phyloP scores from a whole-genome alignment of 768 basidiomycete species.

The Kwoniella dendrophila region DNA sequence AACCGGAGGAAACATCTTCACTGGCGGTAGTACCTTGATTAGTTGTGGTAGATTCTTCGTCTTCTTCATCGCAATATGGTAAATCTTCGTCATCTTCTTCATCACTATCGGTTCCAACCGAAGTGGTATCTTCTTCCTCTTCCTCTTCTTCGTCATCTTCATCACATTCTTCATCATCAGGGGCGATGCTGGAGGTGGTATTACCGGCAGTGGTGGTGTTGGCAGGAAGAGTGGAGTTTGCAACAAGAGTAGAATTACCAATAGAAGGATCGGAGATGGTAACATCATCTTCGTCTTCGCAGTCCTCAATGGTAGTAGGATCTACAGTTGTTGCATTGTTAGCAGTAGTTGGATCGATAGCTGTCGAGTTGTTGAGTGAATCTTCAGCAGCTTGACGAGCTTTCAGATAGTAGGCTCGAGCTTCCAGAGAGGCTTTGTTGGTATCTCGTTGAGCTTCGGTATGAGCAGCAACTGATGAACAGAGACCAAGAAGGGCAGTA shows the following conservation, averaged over 20 bases:
- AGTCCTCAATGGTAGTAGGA: neutral
- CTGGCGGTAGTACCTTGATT: neutral
- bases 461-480: constrained; percentile 10
- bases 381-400: constrained; percentile 9
- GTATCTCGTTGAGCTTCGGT: neutral
- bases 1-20: neutral
- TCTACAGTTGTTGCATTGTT: constrained; percentile 2
- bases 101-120: constrained; percentile 20
- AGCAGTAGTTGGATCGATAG: constrained; percentile 1
- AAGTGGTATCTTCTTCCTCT: constrained; percentile 7
- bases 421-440: constrained; percentile 1
- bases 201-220: neutral
- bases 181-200: neutral
- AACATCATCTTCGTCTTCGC: constrained; percentile 5
- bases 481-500: constrained; percentile 13
- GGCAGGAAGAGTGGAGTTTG: neutral
- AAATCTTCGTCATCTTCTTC: constrained; percentile 24
- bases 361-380: neutral
- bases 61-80: constrained; percentile 27
- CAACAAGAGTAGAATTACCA: neutral
- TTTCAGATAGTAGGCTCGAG: constrained; percentile 7
- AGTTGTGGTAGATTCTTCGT: neutral
- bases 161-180: constrained; percentile 14
- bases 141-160: constrained; percentile 14
- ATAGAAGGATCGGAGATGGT: neutral